Evolutionary conservation across 345 rosid genomes (phyloP), one percentile per base, ranked within the genome.

Genomic region (Turnera subulata): DNA sequence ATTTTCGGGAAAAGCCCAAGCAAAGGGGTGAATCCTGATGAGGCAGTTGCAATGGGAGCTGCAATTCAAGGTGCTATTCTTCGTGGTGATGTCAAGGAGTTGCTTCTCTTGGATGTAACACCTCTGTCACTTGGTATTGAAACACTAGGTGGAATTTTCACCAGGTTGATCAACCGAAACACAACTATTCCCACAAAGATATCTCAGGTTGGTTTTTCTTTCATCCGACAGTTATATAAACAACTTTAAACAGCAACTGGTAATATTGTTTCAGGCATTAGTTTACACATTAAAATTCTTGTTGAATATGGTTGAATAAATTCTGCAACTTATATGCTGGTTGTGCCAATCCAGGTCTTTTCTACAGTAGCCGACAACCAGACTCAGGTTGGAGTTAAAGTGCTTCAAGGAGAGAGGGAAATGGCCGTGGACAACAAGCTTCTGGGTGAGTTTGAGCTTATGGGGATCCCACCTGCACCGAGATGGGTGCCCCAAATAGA

Each of bases 131-230:
- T 82, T 14, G 95, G 97, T 70, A 82, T 89, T 49, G 95, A 89
- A 67, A 89, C 96, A n/a, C 82, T 84, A 44, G 97, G 97, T 53
- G 95, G 95, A 32, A 73, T 86, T 51, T 84, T 89, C 63, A 84
- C 95, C 4, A 77, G 83, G 66, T 59, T 89, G 61, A 86, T 89
- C 26, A 71, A 60, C 67, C 72, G 97, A 51, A 89, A 89, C 72
- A 89, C 95, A 17, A 86, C 97, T 5, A 89, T 89, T 47, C 97
- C 97, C 40, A 89, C 97, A 1, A 86, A 86, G 91, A 86, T 86
- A 69, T 71, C 85, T 65, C 89, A 86, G 89, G 96, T 82, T 46
- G 11, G 46, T 7, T 6, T 42, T 62, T 45, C 0, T 16, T 16
- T 45, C 17, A 16, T 2, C 48, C 6, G 17, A 17, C 17, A 17